Evolutionary conservation across 371 early-diverging fungal species (phyloP).

Genomic region (Dinochytrium kinnereticum): DNA sequence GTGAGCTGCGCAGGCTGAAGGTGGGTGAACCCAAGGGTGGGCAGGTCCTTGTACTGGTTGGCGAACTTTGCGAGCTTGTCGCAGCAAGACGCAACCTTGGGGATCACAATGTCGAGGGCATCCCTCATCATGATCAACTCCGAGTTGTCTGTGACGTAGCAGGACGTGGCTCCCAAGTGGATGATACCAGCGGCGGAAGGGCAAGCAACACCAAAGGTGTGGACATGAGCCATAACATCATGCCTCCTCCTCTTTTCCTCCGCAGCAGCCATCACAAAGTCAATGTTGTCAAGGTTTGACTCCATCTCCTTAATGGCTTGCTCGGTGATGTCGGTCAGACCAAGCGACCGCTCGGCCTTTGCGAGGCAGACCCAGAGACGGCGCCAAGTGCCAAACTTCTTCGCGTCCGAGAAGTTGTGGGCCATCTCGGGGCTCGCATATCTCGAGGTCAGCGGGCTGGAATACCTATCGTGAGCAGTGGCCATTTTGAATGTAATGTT

Average conservation of each 20-base stretch:
- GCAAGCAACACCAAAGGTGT: conserved; percentile 90
- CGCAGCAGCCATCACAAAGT: conserved; percentile 85
- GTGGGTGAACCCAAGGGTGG: conserved; percentile 97
- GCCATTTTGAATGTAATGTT: not conserved
- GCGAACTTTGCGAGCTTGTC: conserved; percentile 83
- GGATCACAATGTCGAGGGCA: conserved; percentile 82
- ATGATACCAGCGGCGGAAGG: conserved; percentile 95
- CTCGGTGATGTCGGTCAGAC: conserved; percentile 84
- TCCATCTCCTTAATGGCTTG: conserved; percentile 91
- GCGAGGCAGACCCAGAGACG: conserved; percentile 94
- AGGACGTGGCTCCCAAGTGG: conserved; percentile 97
- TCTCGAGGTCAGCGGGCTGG: conserved; percentile 92
- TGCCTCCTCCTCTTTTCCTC: conserved; percentile 96
- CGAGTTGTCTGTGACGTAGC: conserved; percentile 97
- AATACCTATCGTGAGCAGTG: conserved; percentile 61
- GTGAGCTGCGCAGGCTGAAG: conserved; percentile 98
- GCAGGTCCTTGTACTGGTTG: conserved; percentile 77
- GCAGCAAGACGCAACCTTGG: conserved; percentile 85
- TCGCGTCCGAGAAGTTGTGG: conserved; percentile 71
- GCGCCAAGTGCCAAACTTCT: conserved; percentile 94
- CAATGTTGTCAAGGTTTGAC: conserved; percentile 84
- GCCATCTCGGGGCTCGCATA: conserved; percentile 97
- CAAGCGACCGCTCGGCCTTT: conserved; percentile 90
- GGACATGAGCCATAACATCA: conserved; percentile 93
- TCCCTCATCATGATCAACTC: conserved; percentile 95